These are phyloP conservation scores for Coemansia sp. DNA, from an alignment of 192 early-diverging fungal genomes.

Conservation along the genomic window DNA sequence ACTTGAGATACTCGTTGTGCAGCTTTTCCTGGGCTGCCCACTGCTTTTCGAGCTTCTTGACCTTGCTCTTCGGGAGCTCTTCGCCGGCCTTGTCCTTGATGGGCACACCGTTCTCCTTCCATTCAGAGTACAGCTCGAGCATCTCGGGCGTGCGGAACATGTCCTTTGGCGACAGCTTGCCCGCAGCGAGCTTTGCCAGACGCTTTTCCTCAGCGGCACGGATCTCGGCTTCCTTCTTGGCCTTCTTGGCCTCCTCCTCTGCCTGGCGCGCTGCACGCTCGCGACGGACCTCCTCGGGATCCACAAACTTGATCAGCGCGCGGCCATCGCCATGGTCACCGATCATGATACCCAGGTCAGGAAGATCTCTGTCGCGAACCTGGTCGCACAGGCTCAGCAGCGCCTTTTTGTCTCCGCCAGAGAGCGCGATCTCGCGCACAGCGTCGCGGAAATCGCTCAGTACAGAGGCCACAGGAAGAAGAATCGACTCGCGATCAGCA, in stretches of 20 bases:
- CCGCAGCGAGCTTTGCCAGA: slow-evolving; percentile 71
- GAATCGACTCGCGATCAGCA: slow-evolving; percentile 59
- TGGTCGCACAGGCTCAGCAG: slow-evolving; percentile 81
- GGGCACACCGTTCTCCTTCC: slow-evolving; percentile 86
- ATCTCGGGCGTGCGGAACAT: slow-evolving; percentile 74
- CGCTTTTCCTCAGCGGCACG: slow-evolving; percentile 66
- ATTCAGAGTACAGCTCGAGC: slow-evolving; percentile 65
- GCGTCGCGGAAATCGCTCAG: slow-evolving; percentile 88
- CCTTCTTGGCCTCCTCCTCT: slow-evolving; percentile 61
- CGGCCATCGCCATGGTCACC: slow-evolving; percentile 95
- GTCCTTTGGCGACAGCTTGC: slow-evolving; percentile 71
- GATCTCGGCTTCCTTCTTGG: slow-evolving; percentile 62
- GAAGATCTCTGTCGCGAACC: slow-evolving; percentile 84
- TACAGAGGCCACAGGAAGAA: slow-evolving; percentile 77
- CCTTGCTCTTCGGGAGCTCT: slow-evolving; percentile 77
- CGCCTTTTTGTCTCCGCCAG: slow-evolving; percentile 53
- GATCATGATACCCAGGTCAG: slow-evolving; percentile 84
- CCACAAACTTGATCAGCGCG: slow-evolving; percentile 89
- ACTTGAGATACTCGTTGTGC: slow-evolving; percentile 76
- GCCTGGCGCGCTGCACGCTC: slow-evolving; percentile 68
- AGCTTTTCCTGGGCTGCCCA: slow-evolving; percentile 85
- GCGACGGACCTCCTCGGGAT: slow-evolving; percentile 67
- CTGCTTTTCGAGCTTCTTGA: slow-evolving; percentile 89
- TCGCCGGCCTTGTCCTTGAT: slow-evolving; percentile 80
- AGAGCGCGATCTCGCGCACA: slow-evolving; percentile 72